Evolutionary conservation across 2,329 filamentous ascomycete genomes (phyloP).

Genomic region (Lasiodiplodia citricola): DNA sequence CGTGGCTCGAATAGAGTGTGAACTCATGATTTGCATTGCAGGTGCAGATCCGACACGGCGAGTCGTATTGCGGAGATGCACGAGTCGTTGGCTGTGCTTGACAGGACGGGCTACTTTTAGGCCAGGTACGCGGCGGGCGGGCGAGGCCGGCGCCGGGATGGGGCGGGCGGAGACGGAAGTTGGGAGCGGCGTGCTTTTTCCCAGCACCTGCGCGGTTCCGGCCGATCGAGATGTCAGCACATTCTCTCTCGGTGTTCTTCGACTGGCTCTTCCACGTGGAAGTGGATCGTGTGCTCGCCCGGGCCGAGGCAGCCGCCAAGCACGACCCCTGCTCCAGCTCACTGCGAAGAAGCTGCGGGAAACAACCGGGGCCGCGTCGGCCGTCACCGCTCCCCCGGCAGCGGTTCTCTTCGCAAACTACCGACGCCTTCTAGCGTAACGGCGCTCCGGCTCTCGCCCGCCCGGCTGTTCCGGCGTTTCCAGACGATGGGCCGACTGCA

Average conservation of each 20-base stretch:
- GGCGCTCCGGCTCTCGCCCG: background rate
- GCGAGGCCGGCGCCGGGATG: background rate
- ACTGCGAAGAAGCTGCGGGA: background rate
- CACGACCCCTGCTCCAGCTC: background rate
- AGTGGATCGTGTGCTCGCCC: background rate
- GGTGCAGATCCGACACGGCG: background rate
- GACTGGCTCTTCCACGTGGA: constrained; percentile 8
- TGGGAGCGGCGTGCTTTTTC: background rate
- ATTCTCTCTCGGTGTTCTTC: background rate
- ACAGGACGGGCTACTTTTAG: background rate
- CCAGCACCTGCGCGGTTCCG: background rate
- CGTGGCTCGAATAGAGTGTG: background rate
- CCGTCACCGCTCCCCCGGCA: background rate
- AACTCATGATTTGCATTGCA: constrained; percentile 13
- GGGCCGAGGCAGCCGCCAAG: background rate
- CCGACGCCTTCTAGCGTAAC: background rate
- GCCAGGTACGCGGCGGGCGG: background rate
- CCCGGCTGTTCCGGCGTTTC: background rate
- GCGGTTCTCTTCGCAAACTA: background rate
- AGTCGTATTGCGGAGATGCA: constrained; percentile 3
- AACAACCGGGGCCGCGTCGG: background rate
- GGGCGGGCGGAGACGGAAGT: background rate
- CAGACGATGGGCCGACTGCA: background rate
- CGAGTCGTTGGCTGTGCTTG: background rate
- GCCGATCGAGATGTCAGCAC: background rate